These are phyloP conservation scores for Colletotrichum australisinense DNA, from an alignment of 2,329 filamentous ascomycete genomes.

Conservation along the genomic window DNA sequence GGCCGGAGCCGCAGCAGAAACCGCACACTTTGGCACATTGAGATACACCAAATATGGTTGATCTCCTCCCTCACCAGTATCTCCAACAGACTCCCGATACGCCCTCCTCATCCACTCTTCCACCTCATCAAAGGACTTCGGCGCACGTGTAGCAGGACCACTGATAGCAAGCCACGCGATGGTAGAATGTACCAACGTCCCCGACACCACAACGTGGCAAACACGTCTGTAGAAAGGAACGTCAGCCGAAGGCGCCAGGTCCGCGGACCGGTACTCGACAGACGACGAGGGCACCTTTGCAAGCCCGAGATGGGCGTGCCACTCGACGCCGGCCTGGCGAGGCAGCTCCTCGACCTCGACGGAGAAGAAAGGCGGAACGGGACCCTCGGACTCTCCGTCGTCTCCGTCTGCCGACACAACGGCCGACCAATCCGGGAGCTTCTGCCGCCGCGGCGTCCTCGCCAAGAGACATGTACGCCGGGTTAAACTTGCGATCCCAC, in stretches of 20 bases:
- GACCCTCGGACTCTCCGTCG: slow-evolving; percentile 37
- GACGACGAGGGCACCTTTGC: slow-evolving; percentile 41
- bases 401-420: slow-evolving; percentile 50
- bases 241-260: background rate
- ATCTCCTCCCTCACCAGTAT: background rate
- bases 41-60: slow-evolving; percentile 47
- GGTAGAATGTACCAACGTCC: slow-evolving; percentile 20
- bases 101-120: slow-evolving; percentile 18
- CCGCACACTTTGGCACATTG: slow-evolving; percentile 36
- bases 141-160: background rate
- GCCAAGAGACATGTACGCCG: slow-evolving; percentile 57
- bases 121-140: slow-evolving; percentile 4
- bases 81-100: slow-evolving; percentile 16
- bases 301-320: slow-evolving; percentile 78
- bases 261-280: slow-evolving; percentile 13
- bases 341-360: slow-evolving; percentile 84
- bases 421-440: slow-evolving; percentile 64
- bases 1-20: background rate
- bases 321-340: slow-evolving; percentile 80
- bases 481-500: slow-evolving; percentile 75
- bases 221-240: slow-evolving; percentile 13
- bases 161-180: slow-evolving; percentile 23
- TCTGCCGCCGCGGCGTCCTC: slow-evolving; percentile 40
- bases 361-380: slow-evolving; percentile 76
- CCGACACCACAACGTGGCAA: slow-evolving; percentile 21